Evolutionary conservation across 805 yeast species (phyloP).

Genomic region (Wickerhamomyces bisporus): DNA sequence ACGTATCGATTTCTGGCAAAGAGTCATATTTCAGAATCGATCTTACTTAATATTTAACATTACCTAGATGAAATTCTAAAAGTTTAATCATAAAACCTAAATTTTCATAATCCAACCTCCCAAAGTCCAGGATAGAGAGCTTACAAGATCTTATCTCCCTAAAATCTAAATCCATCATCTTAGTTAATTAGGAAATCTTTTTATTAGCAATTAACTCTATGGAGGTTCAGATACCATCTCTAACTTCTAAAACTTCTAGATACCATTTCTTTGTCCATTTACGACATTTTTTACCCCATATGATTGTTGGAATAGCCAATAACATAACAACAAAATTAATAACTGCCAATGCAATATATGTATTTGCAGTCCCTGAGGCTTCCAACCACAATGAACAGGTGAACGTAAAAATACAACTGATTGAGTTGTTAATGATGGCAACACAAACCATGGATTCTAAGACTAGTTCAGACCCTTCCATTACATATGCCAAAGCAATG

Average conservation of each 20-base stretch:
- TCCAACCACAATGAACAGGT: constrained; percentile 57
- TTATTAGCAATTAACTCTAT: too few relatives aligned
- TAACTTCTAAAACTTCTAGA: constrained; percentile 44
- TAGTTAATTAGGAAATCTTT: too few relatives aligned
- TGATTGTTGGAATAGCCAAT: constrained; percentile 50
- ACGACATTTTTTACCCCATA: constrained; percentile 57
- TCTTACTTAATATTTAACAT: too few relatives aligned
- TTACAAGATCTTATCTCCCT: too few relatives aligned
- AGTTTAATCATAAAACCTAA: too few relatives aligned
- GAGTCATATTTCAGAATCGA: too few relatives aligned
- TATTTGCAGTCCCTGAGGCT: constrained; percentile 50
- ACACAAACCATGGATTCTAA: constrained; percentile 71
- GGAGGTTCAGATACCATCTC: constrained; percentile 41
- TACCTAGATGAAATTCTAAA: too few relatives aligned
- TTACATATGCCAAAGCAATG: constrained; percentile 58
- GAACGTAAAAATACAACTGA: constrained; percentile 64
- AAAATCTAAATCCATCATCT: too few relatives aligned
- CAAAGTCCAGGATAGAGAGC: too few relatives aligned
- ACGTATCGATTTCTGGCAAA: too few relatives aligned
- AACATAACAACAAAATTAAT: constrained; percentile 56
- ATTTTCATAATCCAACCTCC: too few relatives aligned
- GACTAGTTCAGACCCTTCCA: constrained; percentile 69
- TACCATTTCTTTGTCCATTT: constrained; percentile 54
- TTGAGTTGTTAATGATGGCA: constrained; percentile 53
- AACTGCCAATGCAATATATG: constrained; percentile 57